Conservation (phyloP, 1,139 yeast genomes). For the Wickerhamomyces sp. region DNA sequence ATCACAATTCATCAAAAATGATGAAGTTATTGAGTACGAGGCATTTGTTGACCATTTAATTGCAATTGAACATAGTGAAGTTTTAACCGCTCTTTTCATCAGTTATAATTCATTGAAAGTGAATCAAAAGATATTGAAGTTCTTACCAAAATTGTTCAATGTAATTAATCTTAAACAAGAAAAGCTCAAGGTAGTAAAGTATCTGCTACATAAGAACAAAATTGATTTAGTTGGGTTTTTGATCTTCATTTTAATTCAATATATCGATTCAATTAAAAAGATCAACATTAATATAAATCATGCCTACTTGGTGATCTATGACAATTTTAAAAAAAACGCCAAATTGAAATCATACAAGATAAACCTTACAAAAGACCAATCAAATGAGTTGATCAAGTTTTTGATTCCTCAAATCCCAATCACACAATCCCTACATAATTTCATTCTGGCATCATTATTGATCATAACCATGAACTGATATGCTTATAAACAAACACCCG, state of each 20-base stretch:
- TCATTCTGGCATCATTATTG: slow-evolving; percentile 1
- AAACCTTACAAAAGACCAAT: neutral
- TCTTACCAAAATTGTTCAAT: neutral
- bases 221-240: neutral
- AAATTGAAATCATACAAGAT: neutral
- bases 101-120: neutral
- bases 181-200: neutral
- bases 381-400: neutral
- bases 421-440: neutral
- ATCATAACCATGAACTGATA: neutral
- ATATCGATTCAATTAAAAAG: neutral
- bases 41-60: neutral
- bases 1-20: neutral
- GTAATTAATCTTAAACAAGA: too few species aligned
- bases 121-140: neutral
- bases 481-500: neutral
- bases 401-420: neutral
- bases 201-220: neutral
- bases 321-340: neutral
- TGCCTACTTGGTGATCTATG: slow-evolving; percentile 1
- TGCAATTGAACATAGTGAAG: neutral
- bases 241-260: neutral
- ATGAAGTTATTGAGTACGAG: neutral
- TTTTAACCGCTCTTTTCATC: neutral
- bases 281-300: neutral